These are phyloP conservation scores for Neocatenulostroma microsporum DNA, from an alignment of 2,329 filamentous ascomycete genomes.

Conservation along the genomic window DNA sequence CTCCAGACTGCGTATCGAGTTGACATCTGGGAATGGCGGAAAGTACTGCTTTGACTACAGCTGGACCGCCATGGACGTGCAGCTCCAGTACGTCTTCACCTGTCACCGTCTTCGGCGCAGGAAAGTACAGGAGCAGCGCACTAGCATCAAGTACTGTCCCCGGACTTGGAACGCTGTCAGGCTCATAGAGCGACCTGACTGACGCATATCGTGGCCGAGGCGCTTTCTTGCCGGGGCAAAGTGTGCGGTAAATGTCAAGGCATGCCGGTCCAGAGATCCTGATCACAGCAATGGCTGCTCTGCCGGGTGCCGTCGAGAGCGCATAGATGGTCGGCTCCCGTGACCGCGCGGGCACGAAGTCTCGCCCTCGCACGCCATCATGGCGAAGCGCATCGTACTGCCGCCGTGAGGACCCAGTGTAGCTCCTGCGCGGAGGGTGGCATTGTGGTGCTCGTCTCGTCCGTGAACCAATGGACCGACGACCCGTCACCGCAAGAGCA, in stretches of 20 bases:
- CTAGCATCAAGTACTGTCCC: constrained; percentile 60
- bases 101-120: constrained; percentile 71
- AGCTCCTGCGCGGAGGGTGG: too few relatives aligned
- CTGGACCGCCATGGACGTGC: constrained; percentile 86
- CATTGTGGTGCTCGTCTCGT: too few relatives aligned
- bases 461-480: too few relatives aligned
- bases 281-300: constrained; percentile 84
- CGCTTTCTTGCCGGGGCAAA: constrained; percentile 49
- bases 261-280: constrained; percentile 76
- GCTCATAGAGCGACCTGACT: constrained; percentile 66
- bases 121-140: constrained; percentile 76
- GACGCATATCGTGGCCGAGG: constrained; percentile 59
- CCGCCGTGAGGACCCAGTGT: too few relatives aligned
- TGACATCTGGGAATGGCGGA: constrained; percentile 51
- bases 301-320: constrained; percentile 75
- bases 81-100: constrained; percentile 89
- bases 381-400: too few relatives aligned
- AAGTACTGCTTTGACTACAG: constrained; percentile 80
- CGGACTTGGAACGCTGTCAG: constrained; percentile 32
- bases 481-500: too few relatives aligned
- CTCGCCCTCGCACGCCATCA: too few relatives aligned
- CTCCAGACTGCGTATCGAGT: constrained; percentile 2
- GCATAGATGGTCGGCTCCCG: constrained; percentile 79
- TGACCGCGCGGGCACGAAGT: too few relatives aligned
- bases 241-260: constrained; percentile 54